A percentile compares a stretch with the other conserved stretches of the same genome.
These are phyloP conservation scores for Exophiala oligosperma DNA, from an alignment of 2,329 filamentous ascomycete genomes.

Conservation along the genomic window DNA sequence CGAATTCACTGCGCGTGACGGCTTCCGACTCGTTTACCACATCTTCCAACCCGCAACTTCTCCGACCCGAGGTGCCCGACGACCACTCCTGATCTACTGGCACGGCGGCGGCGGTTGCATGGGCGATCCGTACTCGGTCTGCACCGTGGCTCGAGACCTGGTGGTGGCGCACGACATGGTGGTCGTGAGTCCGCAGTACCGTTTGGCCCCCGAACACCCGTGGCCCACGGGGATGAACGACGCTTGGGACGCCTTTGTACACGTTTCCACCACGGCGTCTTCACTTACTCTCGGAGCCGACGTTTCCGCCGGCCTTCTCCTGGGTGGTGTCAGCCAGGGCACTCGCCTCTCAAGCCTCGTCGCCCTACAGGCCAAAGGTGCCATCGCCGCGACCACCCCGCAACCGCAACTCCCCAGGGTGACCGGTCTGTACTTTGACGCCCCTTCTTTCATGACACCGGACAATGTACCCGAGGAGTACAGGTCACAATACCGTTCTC, in stretches of 20 bases:
- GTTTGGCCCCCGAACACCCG: conserved; percentile 47
- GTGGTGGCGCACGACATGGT: conserved; percentile 23
- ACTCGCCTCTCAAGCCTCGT: conserved; percentile 40
- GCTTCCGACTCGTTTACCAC: conserved; percentile 16
- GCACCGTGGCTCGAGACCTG: conserved; percentile 20
- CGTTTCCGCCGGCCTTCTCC: conserved; percentile 44
- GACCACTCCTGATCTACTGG: conserved; percentile 19
- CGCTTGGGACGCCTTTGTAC: conserved; percentile 47
- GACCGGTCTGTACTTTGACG: conserved; percentile 46
- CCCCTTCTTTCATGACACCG: conserved; percentile 30
- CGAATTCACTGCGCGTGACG: conserved; percentile 27
- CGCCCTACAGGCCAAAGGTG: conserved; percentile 42
- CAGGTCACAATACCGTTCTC: conserved; percentile 38
- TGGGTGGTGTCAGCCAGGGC: conserved; percentile 50
- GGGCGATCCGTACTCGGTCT: conserved; percentile 24
- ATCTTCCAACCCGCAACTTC: conserved; percentile 20
- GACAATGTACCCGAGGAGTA: conserved; percentile 40
- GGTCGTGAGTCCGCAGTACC: conserved; percentile 29
- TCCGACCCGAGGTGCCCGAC: conserved; percentile 3
- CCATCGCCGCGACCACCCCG: conserved; percentile 30
- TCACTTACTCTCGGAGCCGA: conserved; percentile 37
- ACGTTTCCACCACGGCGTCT: conserved; percentile 39
- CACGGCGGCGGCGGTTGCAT: conserved; percentile 29
- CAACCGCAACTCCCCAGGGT: conserved; percentile 34
- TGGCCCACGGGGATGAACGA: conserved; percentile 48